Evolutionary conservation across 169 alveolate genomes (phyloP), one percentile per base, ranked within the genome.

Genomic region (Plasmodium sp.): DNA sequence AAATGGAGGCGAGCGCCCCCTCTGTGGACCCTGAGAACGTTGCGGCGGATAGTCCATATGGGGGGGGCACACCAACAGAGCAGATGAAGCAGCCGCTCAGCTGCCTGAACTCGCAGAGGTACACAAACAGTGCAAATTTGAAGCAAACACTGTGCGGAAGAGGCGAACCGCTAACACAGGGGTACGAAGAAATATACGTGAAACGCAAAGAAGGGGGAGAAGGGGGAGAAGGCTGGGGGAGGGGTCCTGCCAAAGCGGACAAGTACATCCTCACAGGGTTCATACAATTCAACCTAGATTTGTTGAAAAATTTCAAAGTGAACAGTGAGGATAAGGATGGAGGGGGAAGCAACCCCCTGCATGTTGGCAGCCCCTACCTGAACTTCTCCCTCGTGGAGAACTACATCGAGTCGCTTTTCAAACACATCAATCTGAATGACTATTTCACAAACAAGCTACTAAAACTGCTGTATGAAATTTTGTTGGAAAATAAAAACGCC

Each of bases 401-500:
- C 81, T 92, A 92, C 67, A 82, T 92, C 36, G 92, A 92, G 39
- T 92, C 84, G 2, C 72, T 92, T 33, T 92, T 92, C 75, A 33
- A 1, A 31, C 62, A 81, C 48, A 14, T 92, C 54, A 41, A 71
- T 41, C n/a, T 81, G 43, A 92, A 92, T 14, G 51, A 36, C 22
- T 92, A 92, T n/a, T 92, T 92, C 31, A 92, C 95, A 18, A 92
- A 92, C 45, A 92, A 92, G 51, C 27, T 92, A 27, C 45, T 92
- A 81, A 92, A 92, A 92, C 41, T 92, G n/a, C 31, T 92, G 14
- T 92, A 92, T 36, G 95, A 92, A 92, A 92, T 92, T 1, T 92
- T 92, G 18, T n/a, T 54, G 74, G 95, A 92, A 81, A 92, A 92
- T 82, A 81, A 72, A 48, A 82, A 82, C 33, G 54, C 88, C 2